Evolutionary conservation across 345 rosid genomes (phyloP).

Genomic region (Camelina neglecta): DNA sequence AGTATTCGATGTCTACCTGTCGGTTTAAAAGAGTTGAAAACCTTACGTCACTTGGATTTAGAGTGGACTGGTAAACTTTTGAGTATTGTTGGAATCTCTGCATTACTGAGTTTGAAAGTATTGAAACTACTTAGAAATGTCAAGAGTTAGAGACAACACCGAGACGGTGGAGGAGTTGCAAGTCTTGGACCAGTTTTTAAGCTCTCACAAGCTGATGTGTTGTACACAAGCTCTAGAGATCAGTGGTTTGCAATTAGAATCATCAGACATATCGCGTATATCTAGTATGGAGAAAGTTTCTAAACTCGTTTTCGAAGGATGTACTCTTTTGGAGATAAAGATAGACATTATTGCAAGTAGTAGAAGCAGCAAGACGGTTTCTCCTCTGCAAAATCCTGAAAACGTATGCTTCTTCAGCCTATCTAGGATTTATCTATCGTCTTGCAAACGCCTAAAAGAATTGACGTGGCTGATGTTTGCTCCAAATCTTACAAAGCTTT

Average conservation of each 20-base stretch:
- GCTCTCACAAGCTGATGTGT: too few species aligned
- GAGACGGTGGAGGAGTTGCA: constrained; percentile 8
- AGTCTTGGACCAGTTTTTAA: constrained; percentile 16
- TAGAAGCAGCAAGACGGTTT: background rate
- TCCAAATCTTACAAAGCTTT: background rate
- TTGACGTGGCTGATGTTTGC: constrained; percentile 14
- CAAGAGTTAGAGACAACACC: too few species aligned
- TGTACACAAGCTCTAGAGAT: background rate
- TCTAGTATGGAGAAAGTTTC: background rate
- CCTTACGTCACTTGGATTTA: constrained; percentile 11
- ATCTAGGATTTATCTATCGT: background rate
- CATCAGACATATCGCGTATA: background rate
- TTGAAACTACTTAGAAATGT: background rate
- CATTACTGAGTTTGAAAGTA: background rate
- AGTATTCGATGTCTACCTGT: background rate
- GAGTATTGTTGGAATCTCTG: constrained; percentile 10
- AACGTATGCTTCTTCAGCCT: background rate
- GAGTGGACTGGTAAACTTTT: background rate
- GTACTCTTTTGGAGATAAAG: background rate
- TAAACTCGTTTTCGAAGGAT: background rate
- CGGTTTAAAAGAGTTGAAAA: constrained; percentile 8
- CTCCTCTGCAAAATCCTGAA: background rate
- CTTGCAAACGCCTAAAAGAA: background rate
- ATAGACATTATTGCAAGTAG: background rate
- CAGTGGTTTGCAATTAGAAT: background rate